These are phyloP conservation scores for Xylaria palmicola DNA, from an alignment of 495 filamentous ascomycete species.

Conservation along the genomic window DNA sequence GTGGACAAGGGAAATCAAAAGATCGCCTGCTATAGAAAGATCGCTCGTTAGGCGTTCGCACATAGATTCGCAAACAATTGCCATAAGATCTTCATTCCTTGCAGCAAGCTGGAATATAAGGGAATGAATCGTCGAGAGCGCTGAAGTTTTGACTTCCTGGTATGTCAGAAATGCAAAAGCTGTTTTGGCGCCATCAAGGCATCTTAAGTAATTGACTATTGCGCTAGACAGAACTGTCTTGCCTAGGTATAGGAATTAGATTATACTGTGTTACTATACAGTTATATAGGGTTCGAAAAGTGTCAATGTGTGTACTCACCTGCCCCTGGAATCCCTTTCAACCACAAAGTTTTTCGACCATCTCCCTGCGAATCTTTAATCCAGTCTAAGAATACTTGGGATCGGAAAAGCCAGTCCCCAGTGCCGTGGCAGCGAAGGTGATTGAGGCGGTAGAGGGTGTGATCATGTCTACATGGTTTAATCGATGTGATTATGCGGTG, in stretches of 20 bases:
- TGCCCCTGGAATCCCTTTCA: background rate
- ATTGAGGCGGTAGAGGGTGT: background rate
- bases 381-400: background rate
- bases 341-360: background rate
- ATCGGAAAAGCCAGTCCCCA: background rate
- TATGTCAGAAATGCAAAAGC: background rate
- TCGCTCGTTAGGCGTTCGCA: background rate
- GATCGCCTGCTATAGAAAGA: background rate
- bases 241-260: background rate
- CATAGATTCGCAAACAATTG: background rate
- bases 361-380: background rate
- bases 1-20: slow-evolving; percentile 8
- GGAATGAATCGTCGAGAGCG: background rate
- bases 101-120: background rate
- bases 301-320: background rate
- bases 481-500: background rate
- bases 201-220: background rate
- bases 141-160: background rate
- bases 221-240: background rate
- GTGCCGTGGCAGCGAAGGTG: background rate
- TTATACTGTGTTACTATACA: too few relatives aligned
- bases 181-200: background rate
- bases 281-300: too few relatives aligned
- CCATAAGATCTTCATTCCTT: background rate
- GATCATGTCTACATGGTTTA: background rate